Evolutionary conservation across 495 filamentous ascomycete genomes (phyloP).

Genomic region (Podospora anserina): DNA sequence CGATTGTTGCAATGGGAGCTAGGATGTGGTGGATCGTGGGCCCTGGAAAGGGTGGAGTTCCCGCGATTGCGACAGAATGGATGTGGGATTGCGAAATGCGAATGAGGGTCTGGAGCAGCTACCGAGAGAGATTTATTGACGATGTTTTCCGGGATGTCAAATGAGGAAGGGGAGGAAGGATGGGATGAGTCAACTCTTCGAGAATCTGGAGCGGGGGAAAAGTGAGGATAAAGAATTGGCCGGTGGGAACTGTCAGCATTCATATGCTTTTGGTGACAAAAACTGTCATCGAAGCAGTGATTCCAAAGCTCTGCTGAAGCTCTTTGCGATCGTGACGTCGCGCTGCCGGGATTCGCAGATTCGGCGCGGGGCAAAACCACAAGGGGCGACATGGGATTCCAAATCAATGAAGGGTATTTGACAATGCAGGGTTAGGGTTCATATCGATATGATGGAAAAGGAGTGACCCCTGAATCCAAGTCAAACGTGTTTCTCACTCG

Average conservation of each 20-base stretch:
- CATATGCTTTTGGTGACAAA: background rate
- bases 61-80: conserved; percentile 19
- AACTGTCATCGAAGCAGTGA: background rate
- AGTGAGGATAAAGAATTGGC: background rate
- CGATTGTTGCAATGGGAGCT: background rate
- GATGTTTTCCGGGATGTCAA: background rate
- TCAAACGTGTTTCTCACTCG: no score
- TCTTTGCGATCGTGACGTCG: background rate
- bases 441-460: background rate
- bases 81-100: conserved; percentile 14
- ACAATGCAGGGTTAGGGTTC: background rate
- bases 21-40: background rate
- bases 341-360: background rate
- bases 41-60: conserved; percentile 2
- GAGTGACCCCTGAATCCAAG: conserved; percentile 4
- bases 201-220: background rate
- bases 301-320: conserved; percentile 1
- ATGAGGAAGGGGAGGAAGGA: background rate
- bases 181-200: background rate
- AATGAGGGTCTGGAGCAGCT: background rate
- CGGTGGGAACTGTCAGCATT: background rate
- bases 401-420: background rate
- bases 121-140: background rate
- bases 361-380: background rate
- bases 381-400: background rate